Base-by-base conservation (phyloP, 805 yeast species). In the Nakazawaea wickerhamii region DNA sequence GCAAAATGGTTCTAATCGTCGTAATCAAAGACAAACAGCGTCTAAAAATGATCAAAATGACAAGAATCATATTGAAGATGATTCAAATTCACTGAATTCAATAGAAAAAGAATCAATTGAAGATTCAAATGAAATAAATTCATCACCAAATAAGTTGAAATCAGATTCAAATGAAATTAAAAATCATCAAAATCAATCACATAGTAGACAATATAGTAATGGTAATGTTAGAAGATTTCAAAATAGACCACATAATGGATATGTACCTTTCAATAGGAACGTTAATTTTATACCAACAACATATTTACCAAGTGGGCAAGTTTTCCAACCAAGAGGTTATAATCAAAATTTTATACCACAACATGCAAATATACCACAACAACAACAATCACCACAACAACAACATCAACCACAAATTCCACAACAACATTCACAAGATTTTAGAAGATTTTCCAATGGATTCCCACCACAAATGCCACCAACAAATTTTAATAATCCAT, bases 281-380 rank as follows among this genome's bases (percentile, higher is more conserved):
- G 18, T 40, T 5, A 31, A 40, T 15, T 44, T 39, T 36, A 40
- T 39, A 17, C 43, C 48, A 36, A 22, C 41, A 7, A 36, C 44
- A 8, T 40, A 31, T 23, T 40, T 40, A 21, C 48, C 48, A 32
- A 40, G 32, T 18, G 40, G 39, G 8, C 48, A 41, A 32, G 35
- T 36, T 19, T 40, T 44, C 31, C 46, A 43, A 35, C 46, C 46
- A 38, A 35, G 46, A 28, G 33, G 38, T 21, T 44, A 21, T 35
- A 39, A 39, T 27, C 41, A 35, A 31, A 30, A 38, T 13, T 42
- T 42, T 34, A 36, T 36, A 20, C 45, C 45, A 17, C 38, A 40
- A 8, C 11, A 36, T 26, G 14, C 14, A n/a, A n/a, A n/a, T n/a
- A n/a, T n/a, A n/a, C n/a, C n/a, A n/a, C n/a, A n/a, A n/a, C n/a